A percentile compares a stretch with the other conserved stretches of the same genome.
Conservation (phyloP, 2,329 filamentous ascomycete genomes). For the Tolypocladium cylindrosporum region DNA sequence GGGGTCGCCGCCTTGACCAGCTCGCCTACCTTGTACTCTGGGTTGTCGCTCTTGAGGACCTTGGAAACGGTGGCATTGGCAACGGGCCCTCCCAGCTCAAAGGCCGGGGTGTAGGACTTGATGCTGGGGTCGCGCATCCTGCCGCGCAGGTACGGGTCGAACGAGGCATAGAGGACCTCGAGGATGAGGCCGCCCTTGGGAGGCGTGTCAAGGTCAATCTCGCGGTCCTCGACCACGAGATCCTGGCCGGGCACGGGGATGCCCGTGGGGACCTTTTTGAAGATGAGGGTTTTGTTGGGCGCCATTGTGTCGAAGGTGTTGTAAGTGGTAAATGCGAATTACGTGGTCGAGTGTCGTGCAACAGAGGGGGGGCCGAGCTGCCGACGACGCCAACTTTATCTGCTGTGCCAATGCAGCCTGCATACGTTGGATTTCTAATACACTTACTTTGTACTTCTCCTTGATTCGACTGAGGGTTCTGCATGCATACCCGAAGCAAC, state of each 20-base stretch:
- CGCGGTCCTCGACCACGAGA: slow-evolving; percentile 54
- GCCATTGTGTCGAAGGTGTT: slow-evolving; percentile 18
- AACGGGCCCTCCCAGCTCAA: slow-evolving; percentile 52
- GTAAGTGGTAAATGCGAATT: not conserved
- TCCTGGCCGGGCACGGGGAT: slow-evolving; percentile 62
- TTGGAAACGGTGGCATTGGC: slow-evolving; percentile 53
- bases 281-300: slow-evolving; percentile 65
- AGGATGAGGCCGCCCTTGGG: slow-evolving; percentile 57
- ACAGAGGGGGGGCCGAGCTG: not conserved
- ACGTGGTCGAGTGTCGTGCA: not conserved
- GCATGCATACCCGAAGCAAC: not conserved
- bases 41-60: slow-evolving; percentile 59
- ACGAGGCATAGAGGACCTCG: slow-evolving; percentile 64
- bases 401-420: not conserved
- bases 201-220: slow-evolving; percentile 54
- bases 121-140: slow-evolving; percentile 56
- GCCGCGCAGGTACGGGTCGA: slow-evolving; percentile 78
- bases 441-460: not conserved
- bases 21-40: slow-evolving; percentile 57
- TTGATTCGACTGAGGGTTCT: not conserved
- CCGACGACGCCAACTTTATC: not conserved
- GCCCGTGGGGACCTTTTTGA: slow-evolving; percentile 57
- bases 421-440: not conserved
- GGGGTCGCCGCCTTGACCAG: slow-evolving; percentile 47
- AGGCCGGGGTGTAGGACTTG: slow-evolving; percentile 50